phyloP scores from a whole-genome alignment of 2,329 filamentous ascomycete genomes.

The Nectriaceae sp. region DNA sequence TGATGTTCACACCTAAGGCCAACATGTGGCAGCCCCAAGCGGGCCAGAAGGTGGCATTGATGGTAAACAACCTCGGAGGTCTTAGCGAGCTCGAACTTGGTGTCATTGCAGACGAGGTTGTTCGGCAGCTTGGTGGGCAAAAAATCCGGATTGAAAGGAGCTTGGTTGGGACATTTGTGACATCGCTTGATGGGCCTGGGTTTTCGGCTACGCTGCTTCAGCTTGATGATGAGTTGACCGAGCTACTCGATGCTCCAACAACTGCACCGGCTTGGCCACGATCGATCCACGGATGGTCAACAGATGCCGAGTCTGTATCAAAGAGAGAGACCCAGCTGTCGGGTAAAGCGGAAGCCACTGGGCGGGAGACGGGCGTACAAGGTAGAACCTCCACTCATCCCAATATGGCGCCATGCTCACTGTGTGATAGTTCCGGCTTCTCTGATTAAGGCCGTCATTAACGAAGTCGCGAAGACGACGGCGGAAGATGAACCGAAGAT shows the following conservation, averaged over 20 bases:
- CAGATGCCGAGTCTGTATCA: constrained; percentile 14
- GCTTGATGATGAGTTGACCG: constrained; percentile 22
- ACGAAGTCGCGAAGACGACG: constrained; percentile 19
- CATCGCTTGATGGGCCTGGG: constrained; percentile 25
- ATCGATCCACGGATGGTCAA: constrained; percentile 22
- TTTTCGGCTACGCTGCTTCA: constrained; percentile 24
- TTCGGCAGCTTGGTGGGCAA: constrained; percentile 13
- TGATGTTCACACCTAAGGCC: constrained; percentile 23
- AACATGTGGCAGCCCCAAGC: constrained; percentile 23
- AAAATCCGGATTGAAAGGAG: constrained; percentile 17
- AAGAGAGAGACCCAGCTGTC: constrained; percentile 11
- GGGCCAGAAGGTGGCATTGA: constrained; percentile 19
- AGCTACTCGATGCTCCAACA: constrained; percentile 21
- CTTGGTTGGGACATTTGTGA: constrained; percentile 25
- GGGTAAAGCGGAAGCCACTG: constrained; percentile 4
- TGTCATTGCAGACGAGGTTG: constrained; percentile 25
- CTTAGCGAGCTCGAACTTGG: constrained; percentile 25
- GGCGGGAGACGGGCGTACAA: constrained; percentile 19
- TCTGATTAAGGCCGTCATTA: constrained; percentile 20
- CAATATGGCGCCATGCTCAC: background rate
- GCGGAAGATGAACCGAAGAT: constrained; percentile 43
- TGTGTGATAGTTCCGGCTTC: constrained; percentile 15
- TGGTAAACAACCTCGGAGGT: constrained; percentile 28
- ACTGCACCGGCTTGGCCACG: constrained; percentile 26
- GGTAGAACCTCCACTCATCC: constrained; percentile 4